These are phyloP conservation scores for Phytophthora pinifolia DNA, from an alignment of 352 stramenopile genomes.

Conservation along the genomic window DNA sequence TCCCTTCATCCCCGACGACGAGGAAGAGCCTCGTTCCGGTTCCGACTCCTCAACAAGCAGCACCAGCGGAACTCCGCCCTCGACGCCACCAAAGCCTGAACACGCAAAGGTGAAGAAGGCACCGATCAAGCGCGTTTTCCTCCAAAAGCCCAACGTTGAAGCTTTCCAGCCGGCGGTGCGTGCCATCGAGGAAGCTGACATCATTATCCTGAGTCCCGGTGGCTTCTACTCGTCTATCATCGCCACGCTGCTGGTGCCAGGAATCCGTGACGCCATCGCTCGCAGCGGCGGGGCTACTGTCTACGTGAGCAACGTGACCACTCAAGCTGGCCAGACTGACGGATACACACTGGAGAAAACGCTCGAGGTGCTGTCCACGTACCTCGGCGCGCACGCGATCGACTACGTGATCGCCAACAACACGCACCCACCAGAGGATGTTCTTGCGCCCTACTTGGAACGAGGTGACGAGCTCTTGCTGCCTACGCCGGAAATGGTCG, in stretches of 20 bases:
- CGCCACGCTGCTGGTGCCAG: constrained; percentile 71
- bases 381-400: constrained; percentile 72
- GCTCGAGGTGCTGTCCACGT: constrained; percentile 60
- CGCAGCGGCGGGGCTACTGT: constrained; percentile 68
- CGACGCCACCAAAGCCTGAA: constrained; percentile 24
- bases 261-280: constrained; percentile 79
- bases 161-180: constrained; percentile 74
- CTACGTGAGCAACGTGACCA: constrained; percentile 88
- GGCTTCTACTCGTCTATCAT: constrained; percentile 90
- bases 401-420: constrained; percentile 90
- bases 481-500: constrained; percentile 58
- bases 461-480: constrained; percentile 73
- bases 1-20: constrained; percentile 44
- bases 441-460: constrained; percentile 67
- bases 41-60: constrained; percentile 25
- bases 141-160: constrained; percentile 70
- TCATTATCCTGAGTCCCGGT: constrained; percentile 80
- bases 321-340: constrained; percentile 81
- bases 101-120: constrained; percentile 45
- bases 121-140: constrained; percentile 80
- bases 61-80: constrained; percentile 19
- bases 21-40: constrained; percentile 19
- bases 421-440: constrained; percentile 46
- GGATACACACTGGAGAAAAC: constrained; percentile 74
- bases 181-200: constrained; percentile 83